A percentile compares a stretch with the other conserved stretches of the same genome.
phyloP scores from a whole-genome alignment of 1,284 basidiomycete species.

The Ustilago shanxiensis region DNA sequence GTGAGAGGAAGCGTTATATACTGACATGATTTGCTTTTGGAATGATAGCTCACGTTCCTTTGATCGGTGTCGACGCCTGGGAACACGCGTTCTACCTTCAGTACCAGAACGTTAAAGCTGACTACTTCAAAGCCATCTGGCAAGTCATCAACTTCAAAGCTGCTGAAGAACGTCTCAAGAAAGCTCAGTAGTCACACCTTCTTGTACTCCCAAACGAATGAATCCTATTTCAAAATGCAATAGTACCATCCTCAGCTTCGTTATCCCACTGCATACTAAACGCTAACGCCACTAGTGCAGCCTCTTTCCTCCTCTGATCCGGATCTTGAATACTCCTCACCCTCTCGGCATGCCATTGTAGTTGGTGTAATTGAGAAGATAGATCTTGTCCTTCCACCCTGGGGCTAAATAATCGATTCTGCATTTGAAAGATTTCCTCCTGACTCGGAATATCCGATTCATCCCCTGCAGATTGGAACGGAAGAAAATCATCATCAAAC shows the following conservation, averaged over 20 bases:
- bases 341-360: constrained; percentile 47
- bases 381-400: constrained; percentile 19
- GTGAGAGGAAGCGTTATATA: no score
- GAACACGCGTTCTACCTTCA: constrained; percentile 69
- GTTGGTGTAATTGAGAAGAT: constrained; percentile 27
- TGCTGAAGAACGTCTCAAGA: constrained; percentile 67
- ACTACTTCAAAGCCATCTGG: constrained; percentile 70
- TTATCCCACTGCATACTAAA: constrained; percentile 48
- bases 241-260: constrained; percentile 2
- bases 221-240: no score
- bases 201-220: not conserved
- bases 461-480: constrained; percentile 27
- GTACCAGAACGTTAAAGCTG: constrained; percentile 69
- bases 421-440: constrained; percentile 35
- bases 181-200: constrained; percentile 47
- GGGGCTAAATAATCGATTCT: constrained; percentile 17
- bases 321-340: constrained; percentile 47
- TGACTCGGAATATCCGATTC: constrained; percentile 15
- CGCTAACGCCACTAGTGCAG: constrained; percentile 47
- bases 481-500: constrained; percentile 53
- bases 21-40: no score
- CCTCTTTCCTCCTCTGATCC: constrained; percentile 43
- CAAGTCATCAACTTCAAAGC: constrained; percentile 70
- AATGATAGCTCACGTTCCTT: constrained; percentile 63
- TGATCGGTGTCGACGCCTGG: constrained; percentile 69